Conservation (phyloP, 768 basidiomycete species). For the Amanita polypyramis region DNA sequence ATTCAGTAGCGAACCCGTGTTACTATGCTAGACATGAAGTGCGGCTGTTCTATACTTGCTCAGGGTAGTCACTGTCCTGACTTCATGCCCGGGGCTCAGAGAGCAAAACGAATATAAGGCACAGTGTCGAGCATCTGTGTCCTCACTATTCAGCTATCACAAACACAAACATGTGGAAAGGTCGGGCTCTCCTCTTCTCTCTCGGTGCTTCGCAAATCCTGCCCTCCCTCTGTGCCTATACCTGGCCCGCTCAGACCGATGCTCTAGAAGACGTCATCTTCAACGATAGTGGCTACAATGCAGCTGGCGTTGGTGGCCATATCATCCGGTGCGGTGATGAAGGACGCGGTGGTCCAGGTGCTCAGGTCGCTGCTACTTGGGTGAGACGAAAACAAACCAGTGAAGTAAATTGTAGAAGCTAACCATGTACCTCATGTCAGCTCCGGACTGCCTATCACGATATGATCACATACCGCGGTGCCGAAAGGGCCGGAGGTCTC, state of each 20-base stretch:
- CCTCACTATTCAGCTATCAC: background rate
- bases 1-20: background rate
- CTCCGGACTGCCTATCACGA: constrained; percentile 15
- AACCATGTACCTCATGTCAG: background rate
- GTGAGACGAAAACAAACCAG: background rate
- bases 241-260: constrained; percentile 2
- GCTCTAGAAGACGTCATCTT: constrained; percentile 2
- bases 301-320: background rate
- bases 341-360: constrained; percentile 1
- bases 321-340: constrained; percentile 2
- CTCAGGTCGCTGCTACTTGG: constrained; percentile 5
- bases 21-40: background rate
- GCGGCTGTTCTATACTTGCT: background rate
- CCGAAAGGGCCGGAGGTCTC: constrained; percentile 19
- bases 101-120: background rate
- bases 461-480: constrained; percentile 15
- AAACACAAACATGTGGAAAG: constrained; percentile 2
- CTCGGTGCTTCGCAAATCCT: background rate
- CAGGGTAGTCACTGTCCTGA: background rate
- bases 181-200: constrained; percentile 1
- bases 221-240: background rate
- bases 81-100: background rate
- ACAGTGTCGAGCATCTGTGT: background rate
- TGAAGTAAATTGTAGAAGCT: background rate
- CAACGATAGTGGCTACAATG: constrained; percentile 4